Evolutionary conservation across 106 monocot species (phyloP).

Genomic region (Hemerocallis citrina): DNA sequence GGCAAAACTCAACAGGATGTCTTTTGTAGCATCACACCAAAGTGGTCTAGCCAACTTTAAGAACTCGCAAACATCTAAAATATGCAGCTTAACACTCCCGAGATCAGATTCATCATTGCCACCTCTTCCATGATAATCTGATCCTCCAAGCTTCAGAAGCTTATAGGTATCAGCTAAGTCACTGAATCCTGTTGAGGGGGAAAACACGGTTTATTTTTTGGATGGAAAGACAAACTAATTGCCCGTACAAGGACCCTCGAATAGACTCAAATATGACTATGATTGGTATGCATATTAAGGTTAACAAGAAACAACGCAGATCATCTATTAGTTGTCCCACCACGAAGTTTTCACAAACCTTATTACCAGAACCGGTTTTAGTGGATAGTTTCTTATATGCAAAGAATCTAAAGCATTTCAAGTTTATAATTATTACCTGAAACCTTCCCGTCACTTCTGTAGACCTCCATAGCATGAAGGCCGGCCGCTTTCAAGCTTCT

Average conservation of each 20-base stretch:
- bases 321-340: too few relatives aligned
- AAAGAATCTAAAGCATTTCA: too few relatives aligned
- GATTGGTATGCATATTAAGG: not conserved
- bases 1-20: conserved; percentile 35
- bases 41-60: conserved; percentile 65
- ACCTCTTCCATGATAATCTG: conserved; percentile 92
- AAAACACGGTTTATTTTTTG: not conserved
- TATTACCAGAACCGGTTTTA: too few relatives aligned
- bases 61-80: conserved; percentile 40
- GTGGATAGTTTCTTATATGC: too few relatives aligned
- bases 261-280: too few relatives aligned
- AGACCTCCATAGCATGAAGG: conserved; percentile 87
- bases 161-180: conserved; percentile 66
- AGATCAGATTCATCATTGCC: conserved; percentile 71
- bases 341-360: too few relatives aligned
- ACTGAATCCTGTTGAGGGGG: conserved; percentile 47
- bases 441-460: conserved; percentile 81
- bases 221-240: not conserved
- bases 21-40: conserved; percentile 59
- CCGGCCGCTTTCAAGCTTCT: conserved; percentile 61
- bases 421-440: too few relatives aligned
- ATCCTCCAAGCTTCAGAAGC: conserved; percentile 87
- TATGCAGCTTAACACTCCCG: conserved; percentile 62
- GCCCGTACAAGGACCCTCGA: too few relatives aligned
- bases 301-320: too few relatives aligned